A percentile compares a stretch with the other conserved stretches of the same genome.
Evolutionary conservation across 208 protist genomes (phyloP).

Genomic region (Leishmania tarentolae): DNA sequence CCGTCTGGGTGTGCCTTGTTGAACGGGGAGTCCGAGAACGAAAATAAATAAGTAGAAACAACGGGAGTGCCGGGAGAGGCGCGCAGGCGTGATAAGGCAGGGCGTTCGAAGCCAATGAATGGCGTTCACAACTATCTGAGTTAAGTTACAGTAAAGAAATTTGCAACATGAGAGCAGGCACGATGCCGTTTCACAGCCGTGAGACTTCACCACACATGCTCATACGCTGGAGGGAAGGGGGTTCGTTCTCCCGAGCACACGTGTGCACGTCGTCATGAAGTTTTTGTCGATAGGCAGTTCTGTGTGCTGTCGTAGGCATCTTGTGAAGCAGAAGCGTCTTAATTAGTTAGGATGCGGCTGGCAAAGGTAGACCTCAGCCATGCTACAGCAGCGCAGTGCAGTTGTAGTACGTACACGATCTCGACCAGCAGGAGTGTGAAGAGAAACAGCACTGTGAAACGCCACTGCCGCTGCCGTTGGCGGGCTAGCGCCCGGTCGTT

Average conservation of each 20-base stretch:
- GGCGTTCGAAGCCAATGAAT: background rate
- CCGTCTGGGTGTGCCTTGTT: no score
- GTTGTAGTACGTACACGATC: slow-evolving; percentile 17
- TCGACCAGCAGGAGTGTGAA: slow-evolving; percentile 21
- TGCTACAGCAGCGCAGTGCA: slow-evolving; percentile 1
- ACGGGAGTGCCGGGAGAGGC: no score
- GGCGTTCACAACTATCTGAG: background rate
- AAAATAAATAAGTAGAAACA: no score
- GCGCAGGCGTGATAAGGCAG: background rate
- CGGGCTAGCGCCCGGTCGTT: slow-evolving; percentile 33
- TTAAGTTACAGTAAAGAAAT: background rate
- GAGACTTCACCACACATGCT: background rate
- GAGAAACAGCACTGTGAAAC: slow-evolving; percentile 34
- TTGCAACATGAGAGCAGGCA: background rate
- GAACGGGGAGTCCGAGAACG: no score
- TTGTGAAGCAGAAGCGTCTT: background rate
- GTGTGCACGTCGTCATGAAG: background rate
- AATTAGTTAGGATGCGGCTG: background rate
- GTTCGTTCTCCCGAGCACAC: background rate
- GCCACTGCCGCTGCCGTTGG: slow-evolving; percentile 37
- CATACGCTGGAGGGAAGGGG: no score
- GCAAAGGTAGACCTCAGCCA: slow-evolving; percentile 3
- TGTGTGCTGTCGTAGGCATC: background rate
- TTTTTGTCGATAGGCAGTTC: background rate
- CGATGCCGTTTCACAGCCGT: background rate